phyloP scores from a whole-genome alignment of 1,284 basidiomycete genomes.

The Sporisorium iseilematis-ciliati region DNA sequence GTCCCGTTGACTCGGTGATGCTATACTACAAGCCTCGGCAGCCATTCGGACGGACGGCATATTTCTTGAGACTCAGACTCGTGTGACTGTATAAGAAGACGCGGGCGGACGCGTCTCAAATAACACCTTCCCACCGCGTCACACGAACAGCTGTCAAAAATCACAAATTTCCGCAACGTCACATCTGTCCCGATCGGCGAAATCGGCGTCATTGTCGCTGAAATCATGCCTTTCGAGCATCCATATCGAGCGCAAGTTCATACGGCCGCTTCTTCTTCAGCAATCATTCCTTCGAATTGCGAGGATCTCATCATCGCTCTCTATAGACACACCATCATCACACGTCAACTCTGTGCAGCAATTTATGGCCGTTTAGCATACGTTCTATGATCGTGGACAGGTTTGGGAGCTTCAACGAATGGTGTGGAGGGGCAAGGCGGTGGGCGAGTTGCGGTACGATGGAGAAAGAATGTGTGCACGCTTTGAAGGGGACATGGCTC shows the following conservation, averaged over 20 bases:
- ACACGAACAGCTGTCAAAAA: constrained; percentile 2
- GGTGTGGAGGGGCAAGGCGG: constrained; percentile 34
- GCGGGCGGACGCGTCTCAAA: constrained; percentile 24
- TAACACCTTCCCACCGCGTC: constrained; percentile 17
- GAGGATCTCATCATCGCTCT: too few species aligned
- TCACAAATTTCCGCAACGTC: constrained; percentile 21
- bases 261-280: too few species aligned
- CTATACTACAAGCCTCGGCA: constrained; percentile 11
- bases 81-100: constrained; percentile 30
- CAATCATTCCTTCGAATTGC: too few species aligned
- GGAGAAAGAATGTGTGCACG: constrained; percentile 21
- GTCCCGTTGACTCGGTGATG: background rate
- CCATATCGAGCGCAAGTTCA: too few species aligned
- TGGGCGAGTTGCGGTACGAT: constrained; percentile 25
- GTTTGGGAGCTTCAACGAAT: constrained; percentile 16
- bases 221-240: constrained; percentile 4
- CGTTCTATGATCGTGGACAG: background rate
- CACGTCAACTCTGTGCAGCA: too few species aligned
- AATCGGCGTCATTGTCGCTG: constrained; percentile 13
- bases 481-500: constrained; percentile 28
- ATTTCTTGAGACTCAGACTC: constrained; percentile 8
- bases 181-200: constrained; percentile 24
- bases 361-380: too few species aligned
- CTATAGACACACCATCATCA: too few species aligned
- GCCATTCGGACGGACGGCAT: constrained; percentile 4